phyloP scores from a whole-genome alignment of 139 green algal genomes.

The Yamagishiella unicocca region DNA sequence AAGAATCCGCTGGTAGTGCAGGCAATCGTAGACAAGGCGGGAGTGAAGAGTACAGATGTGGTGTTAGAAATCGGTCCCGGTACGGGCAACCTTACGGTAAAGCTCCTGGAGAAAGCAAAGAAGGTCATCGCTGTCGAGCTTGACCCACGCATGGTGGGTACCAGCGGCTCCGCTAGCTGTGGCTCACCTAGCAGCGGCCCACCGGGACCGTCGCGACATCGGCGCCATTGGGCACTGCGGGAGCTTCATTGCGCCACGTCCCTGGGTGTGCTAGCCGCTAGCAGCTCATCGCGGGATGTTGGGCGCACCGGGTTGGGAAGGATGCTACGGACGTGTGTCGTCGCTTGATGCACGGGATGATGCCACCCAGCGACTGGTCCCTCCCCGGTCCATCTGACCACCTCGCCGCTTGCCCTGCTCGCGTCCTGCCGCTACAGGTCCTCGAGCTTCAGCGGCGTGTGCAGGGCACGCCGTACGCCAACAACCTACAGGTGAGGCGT shows the following conservation, averaged over 20 bases:
- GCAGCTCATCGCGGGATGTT: too few species aligned
- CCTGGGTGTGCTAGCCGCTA: not conserved
- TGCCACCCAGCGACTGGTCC: too few species aligned
- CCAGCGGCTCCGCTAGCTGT: not conserved
- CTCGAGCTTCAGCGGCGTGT: constrained; percentile 95
- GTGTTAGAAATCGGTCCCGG: constrained; percentile 99
- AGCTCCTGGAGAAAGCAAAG: constrained; percentile 96
- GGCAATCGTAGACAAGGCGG: constrained; percentile 96
- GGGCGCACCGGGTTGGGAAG: too few species aligned
- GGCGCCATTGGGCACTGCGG: too few species aligned
- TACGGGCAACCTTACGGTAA: constrained; percentile 97
- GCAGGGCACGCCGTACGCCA: constrained; percentile 87
- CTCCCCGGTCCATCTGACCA: too few species aligned
- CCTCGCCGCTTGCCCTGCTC: too few species aligned
- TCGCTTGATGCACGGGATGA: too few species aligned
- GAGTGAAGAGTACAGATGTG: constrained; percentile 97
- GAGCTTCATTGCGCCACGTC: not conserved
- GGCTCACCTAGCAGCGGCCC: not conserved
- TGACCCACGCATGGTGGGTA: constrained; percentile 95
- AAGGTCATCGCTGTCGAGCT: constrained; percentile 97
- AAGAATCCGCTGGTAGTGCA: constrained; percentile 94
- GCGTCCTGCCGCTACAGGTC: constrained; percentile 72
- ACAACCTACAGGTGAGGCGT: constrained; percentile 74
- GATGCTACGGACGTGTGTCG: too few species aligned
- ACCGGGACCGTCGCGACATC: not conserved